Percentiles rank a stretch among this genome's conserved stretches.
phyloP scores from a whole-genome alignment of 2,329 filamentous ascomycete genomes.

The Chlorencoelia australis region DNA sequence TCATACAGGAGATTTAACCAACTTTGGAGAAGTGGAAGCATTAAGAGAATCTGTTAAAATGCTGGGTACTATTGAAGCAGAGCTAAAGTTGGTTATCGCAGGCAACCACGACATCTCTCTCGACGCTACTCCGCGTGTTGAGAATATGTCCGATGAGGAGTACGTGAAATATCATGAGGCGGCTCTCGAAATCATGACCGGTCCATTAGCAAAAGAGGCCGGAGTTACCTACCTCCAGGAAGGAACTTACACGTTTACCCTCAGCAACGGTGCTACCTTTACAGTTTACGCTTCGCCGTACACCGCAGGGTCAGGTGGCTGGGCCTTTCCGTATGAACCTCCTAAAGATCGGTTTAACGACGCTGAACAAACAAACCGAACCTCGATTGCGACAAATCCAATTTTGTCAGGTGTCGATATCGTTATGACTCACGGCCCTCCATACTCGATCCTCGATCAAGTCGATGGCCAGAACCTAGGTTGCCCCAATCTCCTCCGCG shows the following conservation, averaged over 20 bases:
- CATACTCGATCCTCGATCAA: constrained; percentile 25
- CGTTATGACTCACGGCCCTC: constrained; percentile 32
- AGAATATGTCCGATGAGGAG: constrained; percentile 7
- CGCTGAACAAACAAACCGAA: background rate
- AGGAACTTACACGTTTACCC: constrained; percentile 14
- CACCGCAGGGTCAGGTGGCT: constrained; percentile 12
- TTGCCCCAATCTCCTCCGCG: constrained; percentile 35
- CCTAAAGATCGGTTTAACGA: constrained; percentile 14
- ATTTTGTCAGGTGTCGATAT: constrained; percentile 26
- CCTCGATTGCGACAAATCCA: constrained; percentile 8
- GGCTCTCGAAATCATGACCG: constrained; percentile 6
- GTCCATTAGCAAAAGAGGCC: constrained; percentile 3
- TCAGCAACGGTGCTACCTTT: constrained; percentile 15
- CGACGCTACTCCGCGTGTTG: constrained; percentile 1
- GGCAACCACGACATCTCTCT: constrained; percentile 48
- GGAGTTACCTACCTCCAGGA: constrained; percentile 14
- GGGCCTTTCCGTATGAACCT: constrained; percentile 16
- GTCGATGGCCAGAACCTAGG: constrained; percentile 29
- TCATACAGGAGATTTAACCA: constrained; percentile 31
- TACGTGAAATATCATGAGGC: constrained; percentile 3
- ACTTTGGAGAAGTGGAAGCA: constrained; percentile 20
- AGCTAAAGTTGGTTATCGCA: constrained; percentile 50
- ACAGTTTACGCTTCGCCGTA: constrained; percentile 19
- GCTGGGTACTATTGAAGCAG: constrained; percentile 34
- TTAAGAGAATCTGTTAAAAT: constrained; percentile 21